A percentile compares a stretch with the other conserved stretches of the same genome.
Evolutionary conservation across 1,284 basidiomycete species (phyloP).

Genomic region (Cerioporus squamosus): DNA sequence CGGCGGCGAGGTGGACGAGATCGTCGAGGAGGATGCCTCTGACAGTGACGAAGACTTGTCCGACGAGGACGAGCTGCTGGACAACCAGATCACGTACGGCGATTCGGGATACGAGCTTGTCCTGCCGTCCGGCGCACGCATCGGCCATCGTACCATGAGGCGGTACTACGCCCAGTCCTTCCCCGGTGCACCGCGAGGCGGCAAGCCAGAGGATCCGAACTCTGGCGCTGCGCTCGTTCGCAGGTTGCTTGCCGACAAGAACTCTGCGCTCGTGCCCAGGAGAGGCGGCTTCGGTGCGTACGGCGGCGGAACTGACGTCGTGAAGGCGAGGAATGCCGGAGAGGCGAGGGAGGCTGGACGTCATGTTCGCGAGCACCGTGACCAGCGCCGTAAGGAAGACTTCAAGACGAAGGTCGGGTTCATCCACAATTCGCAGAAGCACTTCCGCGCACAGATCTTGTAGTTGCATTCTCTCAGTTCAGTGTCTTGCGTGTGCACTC

Average conservation of each 20-base stretch:
- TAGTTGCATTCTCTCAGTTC: slow-evolving; percentile 29
- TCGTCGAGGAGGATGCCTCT: slow-evolving; percentile 42
- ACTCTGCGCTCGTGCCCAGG: slow-evolving; percentile 81
- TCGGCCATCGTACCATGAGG: slow-evolving; percentile 90
- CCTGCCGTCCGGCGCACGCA: slow-evolving; percentile 89
- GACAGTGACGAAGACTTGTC: slow-evolving; percentile 39
- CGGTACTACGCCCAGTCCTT: slow-evolving; percentile 91
- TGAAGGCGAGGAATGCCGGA: slow-evolving; percentile 92
- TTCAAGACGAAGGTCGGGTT: slow-evolving; percentile 86
- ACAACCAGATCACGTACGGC: slow-evolving; percentile 68
- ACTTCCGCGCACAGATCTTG: slow-evolving; percentile 62
- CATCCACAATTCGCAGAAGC: slow-evolving; percentile 89
- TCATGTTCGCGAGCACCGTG: slow-evolving; percentile 86
- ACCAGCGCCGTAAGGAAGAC: slow-evolving; percentile 78
- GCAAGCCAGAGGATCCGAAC: slow-evolving; percentile 61
- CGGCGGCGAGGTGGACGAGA: slow-evolving; percentile 58
- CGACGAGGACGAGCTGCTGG: slow-evolving; percentile 50
- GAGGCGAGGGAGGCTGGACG: slow-evolving; percentile 93
- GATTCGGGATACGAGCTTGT: slow-evolving; percentile 90
- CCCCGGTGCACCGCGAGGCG: slow-evolving; percentile 40
- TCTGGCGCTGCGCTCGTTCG: slow-evolving; percentile 77
- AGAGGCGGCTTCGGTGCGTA: slow-evolving; percentile 87
- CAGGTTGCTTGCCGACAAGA: slow-evolving; percentile 77
- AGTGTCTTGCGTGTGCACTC: not conserved
- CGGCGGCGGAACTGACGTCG: slow-evolving; percentile 78